Percentiles rank a stretch among this genome's conserved stretches.
These are phyloP conservation scores for Biscogniauxia marginata DNA, from an alignment of 2,329 filamentous ascomycete genomes.

Conservation along the genomic window DNA sequence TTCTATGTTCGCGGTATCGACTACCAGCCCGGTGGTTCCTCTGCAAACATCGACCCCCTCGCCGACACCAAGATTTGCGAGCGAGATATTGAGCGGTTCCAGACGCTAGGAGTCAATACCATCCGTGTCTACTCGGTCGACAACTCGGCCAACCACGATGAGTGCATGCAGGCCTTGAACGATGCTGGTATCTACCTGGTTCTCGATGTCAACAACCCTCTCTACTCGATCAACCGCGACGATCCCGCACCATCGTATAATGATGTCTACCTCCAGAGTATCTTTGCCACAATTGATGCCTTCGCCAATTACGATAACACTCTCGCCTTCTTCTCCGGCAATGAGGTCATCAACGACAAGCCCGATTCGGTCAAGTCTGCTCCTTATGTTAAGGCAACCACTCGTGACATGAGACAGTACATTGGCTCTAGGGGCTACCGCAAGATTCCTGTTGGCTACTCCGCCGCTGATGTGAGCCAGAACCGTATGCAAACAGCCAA, in stretches of 20 bases:
- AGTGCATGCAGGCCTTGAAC: slow-evolving; percentile 78
- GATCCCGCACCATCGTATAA: slow-evolving; percentile 80
- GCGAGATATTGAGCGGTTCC: slow-evolving; percentile 79
- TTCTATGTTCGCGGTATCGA: slow-evolving; percentile 62
- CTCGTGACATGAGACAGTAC: slow-evolving; percentile 73
- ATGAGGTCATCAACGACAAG: slow-evolving; percentile 74
- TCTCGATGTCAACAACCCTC: slow-evolving; percentile 85
- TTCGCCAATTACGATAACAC: slow-evolving; percentile 85
- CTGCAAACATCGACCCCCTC: slow-evolving; percentile 67
- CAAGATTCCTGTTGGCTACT: slow-evolving; percentile 72
- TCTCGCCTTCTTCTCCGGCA: slow-evolving; percentile 80
- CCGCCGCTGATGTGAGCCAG: slow-evolving; percentile 74
- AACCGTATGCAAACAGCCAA: slow-evolving; percentile 84
- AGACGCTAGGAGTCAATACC: slow-evolving; percentile 84
- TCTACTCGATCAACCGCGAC: slow-evolving; percentile 82
- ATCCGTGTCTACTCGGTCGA: slow-evolving; percentile 91
- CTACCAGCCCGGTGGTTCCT: slow-evolving; percentile 62
- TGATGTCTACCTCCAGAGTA: slow-evolving; percentile 74
- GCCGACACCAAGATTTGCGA: slow-evolving; percentile 68
- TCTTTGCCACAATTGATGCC: slow-evolving; percentile 85
- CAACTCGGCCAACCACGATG: slow-evolving; percentile 77
- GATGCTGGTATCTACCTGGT: slow-evolving; percentile 91
- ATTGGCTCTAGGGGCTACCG: slow-evolving; percentile 62
- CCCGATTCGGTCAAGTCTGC: slow-evolving; percentile 62
- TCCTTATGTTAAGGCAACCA: slow-evolving; percentile 75